These are phyloP conservation scores for Darksidea phi DNA, from an alignment of 495 filamentous ascomycete genomes.

Conservation along the genomic window DNA sequence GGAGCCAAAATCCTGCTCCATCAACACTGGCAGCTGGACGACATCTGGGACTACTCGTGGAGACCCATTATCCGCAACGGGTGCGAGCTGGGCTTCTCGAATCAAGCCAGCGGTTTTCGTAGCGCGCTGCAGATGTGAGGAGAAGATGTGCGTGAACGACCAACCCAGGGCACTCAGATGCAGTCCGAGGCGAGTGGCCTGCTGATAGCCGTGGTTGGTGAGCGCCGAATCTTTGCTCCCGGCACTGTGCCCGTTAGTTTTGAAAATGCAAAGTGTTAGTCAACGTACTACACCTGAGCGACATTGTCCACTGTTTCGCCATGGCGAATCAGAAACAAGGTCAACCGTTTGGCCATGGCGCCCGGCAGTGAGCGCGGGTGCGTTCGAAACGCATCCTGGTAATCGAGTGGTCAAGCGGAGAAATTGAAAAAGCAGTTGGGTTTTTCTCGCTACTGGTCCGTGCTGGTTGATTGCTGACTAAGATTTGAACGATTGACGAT, in stretches of 20 bases:
- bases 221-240: constrained; percentile 74
- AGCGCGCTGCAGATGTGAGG: constrained; percentile 77
- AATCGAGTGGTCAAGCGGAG: not conserved
- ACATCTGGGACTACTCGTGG: constrained; percentile 39
- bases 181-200: constrained; percentile 63
- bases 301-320: constrained; percentile 89
- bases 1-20: constrained; percentile 71
- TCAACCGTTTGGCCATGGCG: constrained; percentile 49
- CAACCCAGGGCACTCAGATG: constrained; percentile 55
- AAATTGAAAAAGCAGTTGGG: not conserved
- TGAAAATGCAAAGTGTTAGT: not conserved
- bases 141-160: constrained; percentile 62
- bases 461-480: not conserved
- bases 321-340: constrained; percentile 76
- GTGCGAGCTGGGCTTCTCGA: constrained; percentile 50
- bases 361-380: constrained; percentile 1
- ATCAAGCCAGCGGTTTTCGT: constrained; percentile 67
- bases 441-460: not conserved
- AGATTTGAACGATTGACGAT: too few species aligned
- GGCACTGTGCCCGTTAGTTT: constrained; percentile 55
- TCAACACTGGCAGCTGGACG: constrained; percentile 53
- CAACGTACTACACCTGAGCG: constrained; percentile 65
- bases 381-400: constrained; percentile 1
- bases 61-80: not conserved
- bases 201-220: constrained; percentile 77